Evolutionary conservation across 257 asterid genomes (phyloP).

Genomic region (Cordia subcordata): DNA sequence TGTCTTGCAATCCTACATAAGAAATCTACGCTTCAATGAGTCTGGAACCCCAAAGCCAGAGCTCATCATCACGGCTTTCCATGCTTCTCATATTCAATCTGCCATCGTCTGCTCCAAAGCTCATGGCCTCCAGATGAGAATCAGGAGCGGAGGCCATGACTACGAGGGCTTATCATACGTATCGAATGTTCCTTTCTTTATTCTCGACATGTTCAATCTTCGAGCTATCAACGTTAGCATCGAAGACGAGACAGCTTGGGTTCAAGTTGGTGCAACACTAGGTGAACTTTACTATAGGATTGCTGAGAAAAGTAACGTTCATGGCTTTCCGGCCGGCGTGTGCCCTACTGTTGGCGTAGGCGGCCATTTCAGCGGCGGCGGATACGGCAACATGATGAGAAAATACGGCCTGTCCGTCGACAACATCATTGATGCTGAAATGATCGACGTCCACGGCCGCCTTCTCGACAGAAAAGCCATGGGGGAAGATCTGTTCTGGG

Average conservation of each 20-base stretch:
- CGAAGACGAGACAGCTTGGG: conserved; percentile 39
- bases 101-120: conserved; percentile 36
- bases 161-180: conserved; percentile 50
- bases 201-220: conserved; percentile 49
- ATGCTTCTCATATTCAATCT: conserved; percentile 49
- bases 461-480: conserved; percentile 36
- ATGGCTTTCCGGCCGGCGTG: conserved; percentile 48
- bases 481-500: conserved; percentile 68
- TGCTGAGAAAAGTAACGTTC: conserved; percentile 27
- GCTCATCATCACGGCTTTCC: conserved; percentile 40
- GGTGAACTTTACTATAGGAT: conserved; percentile 49
- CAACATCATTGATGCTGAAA: conserved; percentile 37
- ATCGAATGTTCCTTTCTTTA: conserved; percentile 39
- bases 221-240: conserved; percentile 26
- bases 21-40: conserved; percentile 55
- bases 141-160: conserved; percentile 62
- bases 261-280: conserved; percentile 38
- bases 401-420: conserved; percentile 52
- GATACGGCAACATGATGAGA: conserved; percentile 53
- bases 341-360: conserved; percentile 60
- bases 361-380: conserved; percentile 54
- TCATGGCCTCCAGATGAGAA: conserved; percentile 36
- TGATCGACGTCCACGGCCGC: conserved; percentile 38
- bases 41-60: conserved; percentile 48
- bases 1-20: conserved; percentile 39